A percentile compares a stretch with the other conserved stretches of the same genome.
phyloP scores from a whole-genome alignment of 1,284 basidiomycete species.

The Pseudomicrostroma phylloplanum region DNA sequence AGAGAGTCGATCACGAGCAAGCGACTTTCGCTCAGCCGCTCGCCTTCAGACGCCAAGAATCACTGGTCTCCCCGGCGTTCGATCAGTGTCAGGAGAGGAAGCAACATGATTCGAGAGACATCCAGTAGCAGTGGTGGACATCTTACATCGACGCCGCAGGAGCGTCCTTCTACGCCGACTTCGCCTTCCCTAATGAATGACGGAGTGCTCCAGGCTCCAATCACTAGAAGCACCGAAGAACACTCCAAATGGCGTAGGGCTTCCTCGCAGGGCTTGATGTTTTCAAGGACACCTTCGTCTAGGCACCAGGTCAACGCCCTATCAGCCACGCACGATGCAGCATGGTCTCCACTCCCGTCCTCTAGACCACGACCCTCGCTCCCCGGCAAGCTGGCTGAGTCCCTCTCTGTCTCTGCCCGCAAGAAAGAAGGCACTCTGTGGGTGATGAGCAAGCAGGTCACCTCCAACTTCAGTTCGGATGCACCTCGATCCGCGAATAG shows the following conservation, averaged over 20 bases:
- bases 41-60: no score
- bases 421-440: conserved; percentile 43
- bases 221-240: background rate
- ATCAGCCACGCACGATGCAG: no score
- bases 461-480: background rate
- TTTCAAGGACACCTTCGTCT: background rate
- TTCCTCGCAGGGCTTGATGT: background rate
- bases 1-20: no score
- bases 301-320: background rate
- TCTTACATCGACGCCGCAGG: background rate
- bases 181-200: background rate
- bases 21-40: no score
- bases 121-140: background rate
- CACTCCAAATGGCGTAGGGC: background rate
- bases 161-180: background rate
- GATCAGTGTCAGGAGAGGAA: no score
- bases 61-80: no score
- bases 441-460: conserved; percentile 30
- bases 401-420: background rate
- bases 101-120: background rate
- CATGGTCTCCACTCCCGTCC: no score
- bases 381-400: no score
- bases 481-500: conserved; percentile 32
- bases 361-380: no score
- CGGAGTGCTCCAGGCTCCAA: background rate